Evolutionary conservation across 176 grass and related monocot species (phyloP), one percentile per base, ranked within the genome.

Genomic region (Hsuehochloa calcarea): DNA sequence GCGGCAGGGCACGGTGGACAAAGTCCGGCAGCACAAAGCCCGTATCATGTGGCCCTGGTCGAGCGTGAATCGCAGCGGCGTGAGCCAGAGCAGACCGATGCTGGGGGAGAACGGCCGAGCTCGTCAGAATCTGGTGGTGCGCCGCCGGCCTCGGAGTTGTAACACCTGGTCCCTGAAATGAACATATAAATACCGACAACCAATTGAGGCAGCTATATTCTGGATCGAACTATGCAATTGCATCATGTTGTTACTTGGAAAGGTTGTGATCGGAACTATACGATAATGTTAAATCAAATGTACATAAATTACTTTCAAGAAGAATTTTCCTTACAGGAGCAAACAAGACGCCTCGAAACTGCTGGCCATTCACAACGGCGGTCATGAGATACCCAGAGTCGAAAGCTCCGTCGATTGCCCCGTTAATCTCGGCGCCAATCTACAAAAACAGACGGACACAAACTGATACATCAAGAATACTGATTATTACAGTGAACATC

Each of bases 301-400:
- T 19, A 20, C 16, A 17, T 19, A 54, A 20, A 19, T 54, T 19
- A 54, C 51, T 54, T 19, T 50, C 47, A 14, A 16, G 47, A 20
- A 54, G 51, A 20, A 54, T 44, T 72, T 89, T 54, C 12, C 86
- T 90, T 93, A 98, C 96, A 5, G 93, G 96, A 88, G 89, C 79
- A 77, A 98, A 93, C 38, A 98, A 91, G 50, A 95, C 80, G 6
- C 96, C 96, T 90, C 96, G 67, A 80, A 92, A 92, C 72, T 95
- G 87, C 73, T 98, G 96, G 0, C 96, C 91, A 5, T 95, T 93
- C 23, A 98, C 85, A 43, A 93, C 49, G 17, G 96, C 80, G 9
- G 93, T 98, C 93, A 93, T 92, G 56, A 98, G 93, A 72, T 93
- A 98, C 41, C 96, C 96, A 0, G 96, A 98, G 46, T 93, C 96